Percentiles rank a stretch among this genome's conserved stretches.
Evolutionary conservation across 2,329 filamentous ascomycete genomes (phyloP).

Genomic region (Neophaeococcomyces aloes): DNA sequence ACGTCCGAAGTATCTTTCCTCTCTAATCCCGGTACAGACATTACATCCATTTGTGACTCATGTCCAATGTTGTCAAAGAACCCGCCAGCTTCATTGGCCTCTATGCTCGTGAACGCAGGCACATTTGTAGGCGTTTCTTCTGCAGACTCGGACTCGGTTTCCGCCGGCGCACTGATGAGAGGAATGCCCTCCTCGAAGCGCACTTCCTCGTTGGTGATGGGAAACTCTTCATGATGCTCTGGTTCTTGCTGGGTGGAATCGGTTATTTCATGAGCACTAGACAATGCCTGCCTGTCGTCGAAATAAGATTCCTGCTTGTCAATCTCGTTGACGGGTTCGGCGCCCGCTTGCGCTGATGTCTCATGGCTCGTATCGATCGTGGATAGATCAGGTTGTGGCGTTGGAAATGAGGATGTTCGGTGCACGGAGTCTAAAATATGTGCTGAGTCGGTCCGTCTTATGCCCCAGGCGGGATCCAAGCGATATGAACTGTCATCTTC

Average conservation of each 20-base stretch:
- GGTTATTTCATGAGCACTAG: background rate
- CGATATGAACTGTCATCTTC: constrained; percentile 15
- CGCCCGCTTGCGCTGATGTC: background rate
- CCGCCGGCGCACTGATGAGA: background rate
- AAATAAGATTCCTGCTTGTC: no score
- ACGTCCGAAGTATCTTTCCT: constrained; percentile 63
- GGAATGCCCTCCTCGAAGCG: constrained; percentile 3
- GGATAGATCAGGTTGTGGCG: constrained; percentile 3
- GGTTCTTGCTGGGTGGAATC: background rate
- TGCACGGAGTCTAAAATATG: constrained; percentile 16
- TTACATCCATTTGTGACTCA: background rate
- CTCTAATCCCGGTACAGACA: constrained; percentile 35
- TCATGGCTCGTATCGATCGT: background rate
- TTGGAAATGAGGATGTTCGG: constrained; percentile 20
- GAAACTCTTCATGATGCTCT: background rate
- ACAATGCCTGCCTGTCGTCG: background rate
- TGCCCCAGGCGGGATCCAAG: constrained; percentile 21
- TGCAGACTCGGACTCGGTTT: background rate
- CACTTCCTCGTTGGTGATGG: background rate
- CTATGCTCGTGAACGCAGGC: background rate
- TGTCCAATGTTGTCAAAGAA: constrained; percentile 5
- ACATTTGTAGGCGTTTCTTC: background rate
- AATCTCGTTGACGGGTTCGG: background rate
- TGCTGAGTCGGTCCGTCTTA: constrained; percentile 15
- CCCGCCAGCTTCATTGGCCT: background rate